Percentiles rank a stretch among this genome's conserved stretches.
Evolutionary conservation across 164 flowering plant genomes (phyloP).

Genomic region (Aristolochia contorta): DNA sequence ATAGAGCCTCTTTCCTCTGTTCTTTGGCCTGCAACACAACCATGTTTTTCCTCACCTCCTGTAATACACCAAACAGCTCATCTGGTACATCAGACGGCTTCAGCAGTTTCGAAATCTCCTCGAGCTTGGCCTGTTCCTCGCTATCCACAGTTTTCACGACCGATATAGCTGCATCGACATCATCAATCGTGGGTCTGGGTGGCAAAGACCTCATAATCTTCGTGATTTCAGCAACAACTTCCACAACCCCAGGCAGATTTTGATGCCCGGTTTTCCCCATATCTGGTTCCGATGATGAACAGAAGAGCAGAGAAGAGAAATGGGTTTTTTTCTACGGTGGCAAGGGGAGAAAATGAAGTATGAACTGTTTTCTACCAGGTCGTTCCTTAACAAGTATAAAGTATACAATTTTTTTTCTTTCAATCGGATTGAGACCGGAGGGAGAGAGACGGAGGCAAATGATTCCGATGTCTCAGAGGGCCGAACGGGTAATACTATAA

Average conservation of each 20-base stretch:
- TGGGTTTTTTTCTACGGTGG: neutral
- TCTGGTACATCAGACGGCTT: conserved; percentile 35
- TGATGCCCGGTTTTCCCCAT: conserved; percentile 15
- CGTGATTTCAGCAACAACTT: conserved; percentile 45
- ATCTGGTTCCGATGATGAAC: neutral
- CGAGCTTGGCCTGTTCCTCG: conserved; percentile 40
- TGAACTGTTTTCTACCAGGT: neutral
- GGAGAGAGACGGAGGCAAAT: neutral
- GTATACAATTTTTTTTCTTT: neutral
- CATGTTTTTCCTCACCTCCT: conserved; percentile 26
- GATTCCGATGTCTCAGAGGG: neutral
- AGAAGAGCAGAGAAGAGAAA: neutral
- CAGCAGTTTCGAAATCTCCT: conserved; percentile 28
- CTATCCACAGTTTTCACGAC: conserved; percentile 29
- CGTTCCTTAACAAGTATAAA: neutral
- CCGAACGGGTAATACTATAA: too few relatives aligned
- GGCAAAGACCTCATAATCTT: conserved; percentile 48
- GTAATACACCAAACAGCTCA: conserved; percentile 42
- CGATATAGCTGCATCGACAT: conserved; percentile 49
- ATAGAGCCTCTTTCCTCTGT: conserved; percentile 45
- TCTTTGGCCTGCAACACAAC: conserved; percentile 42
- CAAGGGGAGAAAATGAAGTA: neutral
- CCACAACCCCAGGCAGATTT: conserved; percentile 21
- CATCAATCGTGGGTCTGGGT: conserved; percentile 54
- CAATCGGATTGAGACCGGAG: too few relatives aligned